Evolutionary conservation across 257 asterid genomes (phyloP), one percentile per base, ranked within the genome.

Genomic region (Buddleja alternifolia): DNA sequence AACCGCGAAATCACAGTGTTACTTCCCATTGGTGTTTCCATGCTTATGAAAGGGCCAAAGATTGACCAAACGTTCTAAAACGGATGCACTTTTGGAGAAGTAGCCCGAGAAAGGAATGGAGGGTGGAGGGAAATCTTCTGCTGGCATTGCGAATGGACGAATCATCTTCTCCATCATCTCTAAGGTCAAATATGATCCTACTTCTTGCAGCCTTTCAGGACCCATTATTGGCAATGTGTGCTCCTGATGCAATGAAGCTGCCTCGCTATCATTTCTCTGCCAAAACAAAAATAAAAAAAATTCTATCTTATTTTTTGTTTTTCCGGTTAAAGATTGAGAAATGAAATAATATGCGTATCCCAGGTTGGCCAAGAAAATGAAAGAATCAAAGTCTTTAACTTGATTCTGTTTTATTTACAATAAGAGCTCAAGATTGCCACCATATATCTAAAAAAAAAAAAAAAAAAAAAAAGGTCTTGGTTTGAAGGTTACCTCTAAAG

Each of bases 191-290:
- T 80, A 87, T 23, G 97, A 86, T 53, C 93, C 93, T 3, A 84
- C 72, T 72, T 94, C 99, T 74, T 94, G 99, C 77, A 94, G 86
- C 79, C 99, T 89, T 84, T 94, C 97, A 0, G 99, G 99, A 19
- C 97, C 99, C 97, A 84, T 94, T 69, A 94, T 94, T 17, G 99
- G 99, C 80, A 94, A 68, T 1, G 97, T 91, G 81, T 94, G 99
- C 80, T 94, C 99, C 69, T 85, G 99, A 50, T 84, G 97, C 79
- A 86, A 74, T 3, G 97, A 79, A 24, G 87, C 86, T 51, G 90
- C 97, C 78, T 84, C 93, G 5, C 80, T 75, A 56, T 87, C 97
- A 12, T 83, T 63, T 75, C 85, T 73, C 96, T 93, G 89, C 77
- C 56, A 36, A 61, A 55, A 72, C 3, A 8, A n/a, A 39, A 47